A percentile compares a stretch with the other conserved stretches of the same genome.
phyloP scores from a whole-genome alignment of 129 eudicot species.

The Artemisia argyi region DNA sequence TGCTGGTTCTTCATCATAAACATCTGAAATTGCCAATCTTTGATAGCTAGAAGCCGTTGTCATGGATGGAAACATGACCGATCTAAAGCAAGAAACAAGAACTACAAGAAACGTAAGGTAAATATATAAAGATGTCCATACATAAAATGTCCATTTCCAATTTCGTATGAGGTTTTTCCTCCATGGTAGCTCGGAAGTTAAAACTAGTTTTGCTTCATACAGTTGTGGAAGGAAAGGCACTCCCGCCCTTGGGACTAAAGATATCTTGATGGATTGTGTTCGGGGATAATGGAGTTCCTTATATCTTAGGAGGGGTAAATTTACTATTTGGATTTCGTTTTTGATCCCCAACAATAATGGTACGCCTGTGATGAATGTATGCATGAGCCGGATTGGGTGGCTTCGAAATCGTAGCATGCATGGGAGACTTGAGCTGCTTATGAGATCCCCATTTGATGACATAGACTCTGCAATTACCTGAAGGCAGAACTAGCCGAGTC shows the following conservation, averaged over 20 bases:
- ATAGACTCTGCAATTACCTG: slow-evolving; percentile 67
- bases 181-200: slow-evolving; percentile 76
- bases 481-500: not conserved
- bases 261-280: slow-evolving; percentile 49
- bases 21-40: not conserved
- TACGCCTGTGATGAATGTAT: slow-evolving; percentile 47
- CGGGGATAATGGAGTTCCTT: slow-evolving; percentile 54
- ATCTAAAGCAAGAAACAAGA: slow-evolving; percentile 45
- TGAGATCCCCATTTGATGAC: slow-evolving; percentile 42
- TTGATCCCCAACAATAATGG: slow-evolving; percentile 65
- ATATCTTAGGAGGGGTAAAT: slow-evolving; percentile 48
- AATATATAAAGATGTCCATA: slow-evolving; percentile 68
- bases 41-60: not conserved
- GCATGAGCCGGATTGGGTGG: slow-evolving; percentile 54
- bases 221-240: slow-evolving; percentile 64
- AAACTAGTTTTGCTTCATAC: slow-evolving; percentile 57
- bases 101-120: slow-evolving; percentile 51
- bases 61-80: slow-evolving; percentile 42
- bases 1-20: not conserved
- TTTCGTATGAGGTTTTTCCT: slow-evolving; percentile 50
- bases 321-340: slow-evolving; percentile 55
- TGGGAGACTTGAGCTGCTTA: slow-evolving; percentile 62
- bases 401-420: slow-evolving; percentile 68
- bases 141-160: slow-evolving; percentile 88
- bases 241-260: slow-evolving; percentile 66